Percentiles rank a stretch among this genome's conserved stretches.
phyloP scores from a whole-genome alignment of 2,329 filamentous ascomycete species.

The Aspergillus sp. region DNA sequence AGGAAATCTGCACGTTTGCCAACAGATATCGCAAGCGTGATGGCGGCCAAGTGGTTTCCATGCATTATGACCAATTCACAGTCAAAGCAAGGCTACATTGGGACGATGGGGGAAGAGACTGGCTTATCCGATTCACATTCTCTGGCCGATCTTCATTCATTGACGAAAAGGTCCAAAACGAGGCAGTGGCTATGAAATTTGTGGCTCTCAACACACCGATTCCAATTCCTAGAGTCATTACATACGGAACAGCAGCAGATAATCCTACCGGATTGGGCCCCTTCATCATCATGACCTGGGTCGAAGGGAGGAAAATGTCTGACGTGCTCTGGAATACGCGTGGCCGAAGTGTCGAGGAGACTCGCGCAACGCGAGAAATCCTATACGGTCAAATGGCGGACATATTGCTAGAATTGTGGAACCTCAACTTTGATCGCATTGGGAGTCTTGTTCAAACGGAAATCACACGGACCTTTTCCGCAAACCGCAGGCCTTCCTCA shows the following conservation, averaged over 20 bases:
- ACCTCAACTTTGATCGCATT: not conserved
- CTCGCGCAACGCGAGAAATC: not conserved
- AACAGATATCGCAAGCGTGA: conserved; percentile 8
- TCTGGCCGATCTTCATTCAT: conserved; percentile 11
- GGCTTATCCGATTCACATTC: conserved; percentile 13
- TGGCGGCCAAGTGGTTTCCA: conserved; percentile 6
- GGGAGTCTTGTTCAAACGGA: not conserved
- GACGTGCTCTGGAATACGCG: conserved; percentile 1
- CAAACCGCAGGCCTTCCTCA: not conserved
- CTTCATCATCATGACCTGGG: conserved; percentile 13
- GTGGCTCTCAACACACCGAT: conserved; percentile 3
- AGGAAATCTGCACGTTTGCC: conserved; percentile 9
- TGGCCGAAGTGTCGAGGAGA: not conserved
- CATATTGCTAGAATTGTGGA: conserved; percentile 3
- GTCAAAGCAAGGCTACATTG: conserved; percentile 10
- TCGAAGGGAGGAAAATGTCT: conserved; percentile 8
- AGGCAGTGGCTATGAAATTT: conserved; percentile 6
- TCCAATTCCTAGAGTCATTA: conserved; percentile 10
- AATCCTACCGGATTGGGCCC: conserved; percentile 9
- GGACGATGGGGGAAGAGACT: conserved; percentile 11
- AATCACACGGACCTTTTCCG: not conserved
- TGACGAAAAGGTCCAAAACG: conserved; percentile 10
- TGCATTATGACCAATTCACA: conserved; percentile 13
- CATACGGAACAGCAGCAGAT: not conserved
- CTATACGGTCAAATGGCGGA: conserved; percentile 9